Base-by-base conservation (phyloP, 805 yeast species). In the Candida bentonensis region DNA sequence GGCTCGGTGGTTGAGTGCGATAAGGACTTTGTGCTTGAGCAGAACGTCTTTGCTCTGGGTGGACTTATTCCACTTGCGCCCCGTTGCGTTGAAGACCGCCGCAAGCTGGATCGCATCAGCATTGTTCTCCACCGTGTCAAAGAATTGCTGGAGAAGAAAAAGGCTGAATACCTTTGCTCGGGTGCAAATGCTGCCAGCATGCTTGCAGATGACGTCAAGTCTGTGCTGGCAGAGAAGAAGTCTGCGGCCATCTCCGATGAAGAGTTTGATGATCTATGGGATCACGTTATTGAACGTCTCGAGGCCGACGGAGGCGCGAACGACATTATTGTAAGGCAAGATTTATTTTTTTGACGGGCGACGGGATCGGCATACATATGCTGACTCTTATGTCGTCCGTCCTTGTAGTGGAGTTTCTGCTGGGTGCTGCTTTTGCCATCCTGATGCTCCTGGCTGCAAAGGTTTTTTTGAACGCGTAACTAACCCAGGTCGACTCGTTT, bases 191-290 rank as follows among this genome's bases (percentile, higher is more conserved):
- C 69, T 2, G 66, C 67, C 43, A 71, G 70, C 45, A 60, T 60
- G 30, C 43, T 45, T 13, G 57, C 51, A 22, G 49, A 70, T 11
- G 55, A 56, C 30, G 52, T 61, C 28, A 43, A 39, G 11, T 47
- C 42, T 4, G 41, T 34, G 36, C 47, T 61, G 22, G 45, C 49
- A 21, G 45, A 47, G 27, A 44, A 46, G 43, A 59, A 58, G 47
- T 41, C 53, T 7, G 43, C 51, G 15, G 46, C 42, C 21, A 48
- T 58, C 15, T 23, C 50, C 1, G 73, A 68, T 44, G 77, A 75
- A 27, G 92, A 84, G 49, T 83, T 82, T 58, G 80, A 81, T 51
- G 81, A 76, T 47, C 68, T 82, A 47, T 86, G 95, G 95, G 56
- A 57, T 22, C 72, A 75, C 52, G 79, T 79, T n/a, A 56, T 78